phyloP scores from a whole-genome alignment of 2,329 filamentous ascomycete genomes.

The Colletotrichum sojae region DNA sequence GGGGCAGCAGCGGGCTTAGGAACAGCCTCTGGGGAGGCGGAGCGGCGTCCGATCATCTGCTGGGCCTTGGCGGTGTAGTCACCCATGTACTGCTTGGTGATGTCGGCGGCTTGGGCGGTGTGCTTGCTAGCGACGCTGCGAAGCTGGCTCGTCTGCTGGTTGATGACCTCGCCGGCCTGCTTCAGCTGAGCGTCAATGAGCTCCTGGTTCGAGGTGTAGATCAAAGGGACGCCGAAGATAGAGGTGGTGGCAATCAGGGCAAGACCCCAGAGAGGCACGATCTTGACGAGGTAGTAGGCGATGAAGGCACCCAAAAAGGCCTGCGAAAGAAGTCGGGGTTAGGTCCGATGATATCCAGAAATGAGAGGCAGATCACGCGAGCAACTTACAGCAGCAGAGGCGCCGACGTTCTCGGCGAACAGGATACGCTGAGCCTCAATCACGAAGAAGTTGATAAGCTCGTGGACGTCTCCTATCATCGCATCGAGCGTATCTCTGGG shows the following conservation, averaged over 20 bases:
- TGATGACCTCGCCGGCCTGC: constrained; percentile 70
- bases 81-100: constrained; percentile 77
- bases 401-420: constrained; percentile 76
- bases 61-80: constrained; percentile 79
- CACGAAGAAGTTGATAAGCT: constrained; percentile 80
- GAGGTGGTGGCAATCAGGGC: constrained; percentile 71
- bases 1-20: constrained; percentile 51
- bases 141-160: constrained; percentile 74
- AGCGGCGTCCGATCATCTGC: constrained; percentile 69
- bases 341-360: constrained; percentile 30
- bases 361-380: constrained; percentile 28
- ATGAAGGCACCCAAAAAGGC: constrained; percentile 73
- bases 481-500: constrained; percentile 73
- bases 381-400: constrained; percentile 69
- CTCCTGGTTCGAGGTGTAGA: constrained; percentile 79
- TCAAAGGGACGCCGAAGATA: constrained; percentile 73
- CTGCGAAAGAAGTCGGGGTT: constrained; percentile 51
- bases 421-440: constrained; percentile 79
- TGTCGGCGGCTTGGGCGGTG: constrained; percentile 72
- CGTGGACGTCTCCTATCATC: constrained; percentile 74
- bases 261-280: constrained; percentile 79
- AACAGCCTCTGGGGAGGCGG: constrained; percentile 58
- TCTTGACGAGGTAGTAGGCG: constrained; percentile 78
- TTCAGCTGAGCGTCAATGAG: constrained; percentile 75
- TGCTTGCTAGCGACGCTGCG: constrained; percentile 74